These are phyloP conservation scores for Leccinum fibrillosum DNA, from an alignment of 768 basidiomycete genomes.

Conservation along the genomic window DNA sequence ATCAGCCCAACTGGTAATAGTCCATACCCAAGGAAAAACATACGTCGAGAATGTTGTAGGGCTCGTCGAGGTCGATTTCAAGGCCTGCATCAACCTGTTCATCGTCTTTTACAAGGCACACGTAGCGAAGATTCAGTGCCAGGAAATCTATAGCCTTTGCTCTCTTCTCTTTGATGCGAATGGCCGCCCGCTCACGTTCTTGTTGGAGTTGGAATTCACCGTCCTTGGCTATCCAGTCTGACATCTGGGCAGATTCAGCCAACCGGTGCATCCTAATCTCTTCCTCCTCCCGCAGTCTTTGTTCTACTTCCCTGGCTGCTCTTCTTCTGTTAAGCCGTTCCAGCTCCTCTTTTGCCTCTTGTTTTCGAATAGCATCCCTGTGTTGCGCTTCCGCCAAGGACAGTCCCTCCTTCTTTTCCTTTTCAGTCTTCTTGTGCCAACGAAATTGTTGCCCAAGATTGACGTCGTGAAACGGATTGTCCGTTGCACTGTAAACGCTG, in stretches of 20 bases:
- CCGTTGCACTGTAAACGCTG: slow-evolving; percentile 92
- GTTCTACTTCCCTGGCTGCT: slow-evolving; percentile 90
- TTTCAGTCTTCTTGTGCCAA: slow-evolving; percentile 99
- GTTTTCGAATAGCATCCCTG: slow-evolving; percentile 73
- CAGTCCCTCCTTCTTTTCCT: slow-evolving; percentile 87
- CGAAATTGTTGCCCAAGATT: slow-evolving; percentile 96
- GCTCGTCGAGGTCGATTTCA: slow-evolving; percentile 98
- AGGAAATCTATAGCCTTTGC: slow-evolving; percentile 99
- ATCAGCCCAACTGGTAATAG: neutral
- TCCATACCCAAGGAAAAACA: slow-evolving; percentile 25
- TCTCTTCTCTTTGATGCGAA: slow-evolving; percentile 92
- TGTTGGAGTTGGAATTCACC: slow-evolving; percentile 97
- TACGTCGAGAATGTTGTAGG: slow-evolving; percentile 96
- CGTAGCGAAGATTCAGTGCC: slow-evolving; percentile 93
- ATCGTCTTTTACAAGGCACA: slow-evolving; percentile 70
- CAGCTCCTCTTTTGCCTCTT: slow-evolving; percentile 94
- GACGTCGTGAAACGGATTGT: slow-evolving; percentile 98
- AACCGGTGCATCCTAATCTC: slow-evolving; percentile 83
- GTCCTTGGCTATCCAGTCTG: slow-evolving; percentile 96
- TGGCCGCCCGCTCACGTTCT: slow-evolving; percentile 84
- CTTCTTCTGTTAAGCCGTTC: slow-evolving; percentile 87
- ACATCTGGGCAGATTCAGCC: slow-evolving; percentile 96
- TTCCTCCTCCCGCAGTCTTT: slow-evolving; percentile 87
- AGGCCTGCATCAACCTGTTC: slow-evolving; percentile 83
- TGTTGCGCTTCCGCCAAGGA: slow-evolving; percentile 73